Base-by-base conservation (phyloP, 148 eudicot genomes). In the Dysphania ambrosioides region DNA sequence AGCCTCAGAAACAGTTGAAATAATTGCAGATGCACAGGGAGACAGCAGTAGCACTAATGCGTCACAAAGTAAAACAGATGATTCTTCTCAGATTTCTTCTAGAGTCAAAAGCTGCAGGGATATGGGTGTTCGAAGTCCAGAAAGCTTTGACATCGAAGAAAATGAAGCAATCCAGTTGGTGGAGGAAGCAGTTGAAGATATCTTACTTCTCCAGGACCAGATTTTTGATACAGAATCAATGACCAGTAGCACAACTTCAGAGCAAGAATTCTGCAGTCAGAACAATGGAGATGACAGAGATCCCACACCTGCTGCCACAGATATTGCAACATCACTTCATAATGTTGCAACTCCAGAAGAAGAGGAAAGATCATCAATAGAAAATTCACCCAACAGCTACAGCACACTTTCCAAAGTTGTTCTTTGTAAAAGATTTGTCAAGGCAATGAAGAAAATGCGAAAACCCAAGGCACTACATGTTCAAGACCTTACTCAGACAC, bases 151-250 rank as follows among this genome's bases (percentile, higher is more conserved):
- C 23, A 78, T 86, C 70, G 81, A 79, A 81, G 84, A 83, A 69
- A 83, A 79, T 47, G 91, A 86, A 76, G 97, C 92, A 75, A 77
- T 91, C 44, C 89, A 88, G 74, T 84, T 93, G 38, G 88, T 91
- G 26, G 79, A 72, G 75, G 89, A 91, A 74, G 93, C 95, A 24
- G 87, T 93, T 66, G 83, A 91, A 79, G 93, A 91, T 75, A 85
- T 91, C 23, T 86, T 93, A 65, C 83, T 75, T 42, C 68, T 75
- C 78, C 84, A 82, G 42, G 93, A 89, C 32, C 89, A 87, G 42
- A 64, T 87, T 29, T 77, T 77, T 27, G 87, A 88, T 77, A 69
- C 88, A 42, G 83, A 80, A 68, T 79, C 84, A 60, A 79, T 76
- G 27, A 65, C 79, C 27, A 82, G 84, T 73, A 83, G 90, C 72